Evolutionary conservation across 164 flowering plant species (phyloP), one percentile per base, ranked within the genome.

Genomic region (Warburgia ugandensis): DNA sequence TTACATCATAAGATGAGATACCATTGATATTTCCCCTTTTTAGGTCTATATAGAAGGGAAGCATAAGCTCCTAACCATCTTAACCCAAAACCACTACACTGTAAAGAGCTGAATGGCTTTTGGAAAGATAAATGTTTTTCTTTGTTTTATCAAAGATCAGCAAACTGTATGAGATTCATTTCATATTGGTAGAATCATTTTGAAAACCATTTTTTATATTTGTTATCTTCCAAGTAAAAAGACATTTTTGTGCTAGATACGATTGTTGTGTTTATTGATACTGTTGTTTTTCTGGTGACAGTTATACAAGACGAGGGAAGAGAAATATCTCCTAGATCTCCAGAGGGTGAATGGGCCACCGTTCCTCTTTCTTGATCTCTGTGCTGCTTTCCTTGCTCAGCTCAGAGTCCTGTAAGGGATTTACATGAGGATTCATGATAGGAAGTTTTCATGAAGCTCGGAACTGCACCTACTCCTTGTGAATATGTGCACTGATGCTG

Each of bases 291-390:
- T 26, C 17, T 29, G 7, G 26, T 27, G 12, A 30, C 63, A 64
- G 68, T 55, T 64, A 23, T 64, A 58, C 55, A 64, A 64, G 63
- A 58, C 68, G 22, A 54, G 58, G 20, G 68, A 64, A 31, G 68
- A 64, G 45, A 64, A 58, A 50, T 64, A 64, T 35, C 59, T 58
- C 20, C 63, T 64, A 32, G 68, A 64, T 39, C 35, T 64, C 25
- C 68, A 64, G 55, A 59, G 68, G 47, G 59, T 64, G 6, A 48
- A 54, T 29, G 68, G 68, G 9, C 59, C 63, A 0, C 63, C 47
- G 36, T 58, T 64, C 23, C 55, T 58, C 8, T 64, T 58, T 54
- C 59, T 64, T 23, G 68, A 64, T 58, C 55, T 64, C 19, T 64
- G 68, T 19, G 63, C 68, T 5, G 63, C 68, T 40, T 64, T 64